These are phyloP conservation scores for Colletotrichum sp. DNA, from an alignment of 2,329 filamentous ascomycete genomes.

Conservation along the genomic window DNA sequence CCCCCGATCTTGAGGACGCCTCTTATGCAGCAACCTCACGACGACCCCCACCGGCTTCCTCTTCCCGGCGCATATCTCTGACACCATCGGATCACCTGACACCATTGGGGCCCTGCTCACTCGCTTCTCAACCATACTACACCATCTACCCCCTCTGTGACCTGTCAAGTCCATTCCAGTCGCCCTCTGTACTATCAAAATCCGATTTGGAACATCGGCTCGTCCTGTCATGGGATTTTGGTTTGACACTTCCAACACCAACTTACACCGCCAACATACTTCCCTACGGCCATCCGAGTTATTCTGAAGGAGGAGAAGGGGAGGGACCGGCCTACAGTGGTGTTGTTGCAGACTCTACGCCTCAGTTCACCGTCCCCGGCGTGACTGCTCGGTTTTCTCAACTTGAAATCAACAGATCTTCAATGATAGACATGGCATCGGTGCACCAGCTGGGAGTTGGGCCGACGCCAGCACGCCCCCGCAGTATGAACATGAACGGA, in stretches of 20 bases:
- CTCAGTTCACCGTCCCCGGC: background rate
- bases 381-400: slow-evolving; percentile 15
- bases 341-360: background rate
- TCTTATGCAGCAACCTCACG: slow-evolving; percentile 19
- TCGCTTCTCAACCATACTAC: slow-evolving; percentile 9
- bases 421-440: slow-evolving; percentile 36
- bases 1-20: background rate
- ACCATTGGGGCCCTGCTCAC: background rate
- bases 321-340: slow-evolving; percentile 9
- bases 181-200: background rate
- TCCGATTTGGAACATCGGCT: background rate
- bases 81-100: slow-evolving; percentile 20
- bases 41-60: slow-evolving; percentile 20
- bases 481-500: slow-evolving; percentile 31
- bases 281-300: background rate
- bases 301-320: slow-evolving; percentile 20
- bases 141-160: slow-evolving; percentile 2
- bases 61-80: slow-evolving; percentile 10
- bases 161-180: background rate
- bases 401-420: slow-evolving; percentile 2
- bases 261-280: slow-evolving; percentile 14
- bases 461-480: slow-evolving; percentile 32
- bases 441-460: slow-evolving; percentile 41
- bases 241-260: background rate
- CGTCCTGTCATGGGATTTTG: slow-evolving; percentile 18